A percentile compares a stretch with the other conserved stretches of the same genome.
phyloP scores from a whole-genome alignment of 2,329 filamentous ascomycete species.

The Xylariaceae sp. region DNA sequence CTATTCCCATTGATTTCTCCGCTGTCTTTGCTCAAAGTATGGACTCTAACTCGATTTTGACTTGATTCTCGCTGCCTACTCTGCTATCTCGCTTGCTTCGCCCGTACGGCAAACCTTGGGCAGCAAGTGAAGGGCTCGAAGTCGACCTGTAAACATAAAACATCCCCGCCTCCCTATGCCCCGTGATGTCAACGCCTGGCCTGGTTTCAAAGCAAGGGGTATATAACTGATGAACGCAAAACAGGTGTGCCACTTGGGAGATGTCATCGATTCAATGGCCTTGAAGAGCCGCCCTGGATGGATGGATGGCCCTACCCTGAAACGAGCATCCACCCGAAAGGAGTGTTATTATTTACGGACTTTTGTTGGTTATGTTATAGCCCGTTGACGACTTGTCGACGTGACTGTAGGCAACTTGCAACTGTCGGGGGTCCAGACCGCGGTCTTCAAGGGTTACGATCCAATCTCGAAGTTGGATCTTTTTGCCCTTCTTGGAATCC shows the following conservation, averaged over 20 bases:
- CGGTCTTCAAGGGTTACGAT: constrained; percentile 74
- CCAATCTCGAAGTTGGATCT: constrained; percentile 81
- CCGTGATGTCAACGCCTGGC: constrained; percentile 30
- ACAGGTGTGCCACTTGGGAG: constrained; percentile 5
- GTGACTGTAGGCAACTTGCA: constrained; percentile 53
- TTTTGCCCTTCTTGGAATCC: constrained; percentile 67
- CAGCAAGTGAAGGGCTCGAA: constrained; percentile 12
- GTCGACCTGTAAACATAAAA: constrained; percentile 23
- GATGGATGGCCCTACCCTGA: too few relatives aligned
- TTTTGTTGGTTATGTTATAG: constrained; percentile 24
- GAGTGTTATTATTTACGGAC: constrained; percentile 1
- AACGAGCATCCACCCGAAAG: not conserved
- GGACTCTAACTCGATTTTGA: not conserved
- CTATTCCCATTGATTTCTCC: too few relatives aligned
- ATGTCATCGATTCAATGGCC: not conserved
- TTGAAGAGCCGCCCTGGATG: not conserved
- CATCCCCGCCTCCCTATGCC: constrained; percentile 23
- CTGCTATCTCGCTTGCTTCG: not conserved
- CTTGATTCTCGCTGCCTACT: not conserved
- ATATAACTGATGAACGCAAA: constrained; percentile 11
- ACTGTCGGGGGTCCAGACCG: constrained; percentile 58
- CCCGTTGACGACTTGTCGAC: constrained; percentile 44
- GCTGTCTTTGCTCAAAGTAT: too few relatives aligned
- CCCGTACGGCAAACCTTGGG: not conserved
- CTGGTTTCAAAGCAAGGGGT: constrained; percentile 25